Base-by-base conservation (phyloP, 2,329 filamentous ascomycete species). In the Phoma sp. region DNA sequence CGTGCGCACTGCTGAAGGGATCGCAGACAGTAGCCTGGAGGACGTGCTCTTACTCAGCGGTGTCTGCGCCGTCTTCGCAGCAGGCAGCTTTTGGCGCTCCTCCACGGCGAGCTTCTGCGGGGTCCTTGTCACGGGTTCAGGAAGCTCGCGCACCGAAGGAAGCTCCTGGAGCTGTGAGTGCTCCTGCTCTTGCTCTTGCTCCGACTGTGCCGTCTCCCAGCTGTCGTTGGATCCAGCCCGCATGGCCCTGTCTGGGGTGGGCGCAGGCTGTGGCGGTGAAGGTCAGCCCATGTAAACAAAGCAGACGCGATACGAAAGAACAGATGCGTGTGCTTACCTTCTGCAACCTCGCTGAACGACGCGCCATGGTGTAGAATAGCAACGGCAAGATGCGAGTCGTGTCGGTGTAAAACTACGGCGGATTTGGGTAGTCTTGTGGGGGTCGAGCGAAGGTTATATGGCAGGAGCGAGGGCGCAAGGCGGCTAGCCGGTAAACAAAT, bases 31-130 rank as follows among this genome's bases (percentile, higher is more conserved):
- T 29, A 60, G 60, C 50, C 57, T 64, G 24, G 68, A 64, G 15
- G 66, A 65, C 37, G 64, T 65, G 50, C 47, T 68, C 55, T 65
- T 68, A 37, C 50, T 84, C 32, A 81, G 81, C 3, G 91, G 91
- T 12, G 77, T 74, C 41, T 65, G 67, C 10, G 70, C 64, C 24
- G 67, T 58, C 43, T 59, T 62, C 31, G 51, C 40, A 43, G 68
- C 63, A 12, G 69, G 61, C 19, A 69, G 61, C 57, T 65, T 64
- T 44, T 49, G 43, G 38, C 47, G 45, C 35, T 53, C 58, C 31
- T 49, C 58, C 8, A 35, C 51, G 13, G 48, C 36, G 35, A 60
- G 51, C 57, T 71, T 72, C 37, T 64, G 55, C 29, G 66, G 67
- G 19, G 65, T 70, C 58, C 64, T 65, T 43, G 59, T 61, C 13